Evolutionary conservation across 225 moss, liverwort and hornwort genomes (phyloP).

Genomic region (Climacium dendroides): DNA sequence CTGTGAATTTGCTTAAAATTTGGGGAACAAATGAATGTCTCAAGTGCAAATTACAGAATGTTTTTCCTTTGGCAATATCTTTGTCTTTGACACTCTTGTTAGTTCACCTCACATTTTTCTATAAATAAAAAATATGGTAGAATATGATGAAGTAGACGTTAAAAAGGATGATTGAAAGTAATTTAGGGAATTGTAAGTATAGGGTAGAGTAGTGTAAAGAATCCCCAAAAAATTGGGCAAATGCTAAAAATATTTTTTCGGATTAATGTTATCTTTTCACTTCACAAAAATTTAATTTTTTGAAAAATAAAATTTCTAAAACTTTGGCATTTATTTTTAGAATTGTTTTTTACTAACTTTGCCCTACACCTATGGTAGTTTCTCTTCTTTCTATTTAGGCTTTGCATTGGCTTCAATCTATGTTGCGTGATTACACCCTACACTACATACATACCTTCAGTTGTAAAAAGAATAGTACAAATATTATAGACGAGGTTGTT

Average conservation of each 20-base stretch:
- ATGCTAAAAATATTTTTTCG: not conserved
- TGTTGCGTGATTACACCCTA: fast-evolving
- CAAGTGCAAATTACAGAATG: not conserved
- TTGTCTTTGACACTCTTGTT: not conserved
- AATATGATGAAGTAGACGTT: not conserved
- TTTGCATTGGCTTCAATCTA: not conserved
- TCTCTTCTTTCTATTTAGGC: not conserved
- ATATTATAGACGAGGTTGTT: not conserved
- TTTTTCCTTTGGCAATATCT: not conserved
- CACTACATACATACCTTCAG: fast-evolving
- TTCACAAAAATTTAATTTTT: too few species aligned
- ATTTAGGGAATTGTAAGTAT: not conserved
- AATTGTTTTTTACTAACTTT: too few species aligned
- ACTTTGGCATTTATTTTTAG: not conserved
- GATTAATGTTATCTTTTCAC: not conserved
- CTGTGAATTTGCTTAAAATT: too few species aligned
- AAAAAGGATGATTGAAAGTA: not conserved
- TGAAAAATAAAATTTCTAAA: not conserved
- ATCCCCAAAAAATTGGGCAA: fast-evolving
- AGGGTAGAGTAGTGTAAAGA: fast-evolving
- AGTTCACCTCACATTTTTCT: not conserved
- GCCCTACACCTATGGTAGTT: fast-evolving
- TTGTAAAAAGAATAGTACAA: not conserved
- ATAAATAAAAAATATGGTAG: not conserved
- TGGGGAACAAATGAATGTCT: not conserved